These are phyloP conservation scores for Tetradesmus lagerheimii DNA, from an alignment of 139 green algal genomes.

Conservation along the genomic window DNA sequence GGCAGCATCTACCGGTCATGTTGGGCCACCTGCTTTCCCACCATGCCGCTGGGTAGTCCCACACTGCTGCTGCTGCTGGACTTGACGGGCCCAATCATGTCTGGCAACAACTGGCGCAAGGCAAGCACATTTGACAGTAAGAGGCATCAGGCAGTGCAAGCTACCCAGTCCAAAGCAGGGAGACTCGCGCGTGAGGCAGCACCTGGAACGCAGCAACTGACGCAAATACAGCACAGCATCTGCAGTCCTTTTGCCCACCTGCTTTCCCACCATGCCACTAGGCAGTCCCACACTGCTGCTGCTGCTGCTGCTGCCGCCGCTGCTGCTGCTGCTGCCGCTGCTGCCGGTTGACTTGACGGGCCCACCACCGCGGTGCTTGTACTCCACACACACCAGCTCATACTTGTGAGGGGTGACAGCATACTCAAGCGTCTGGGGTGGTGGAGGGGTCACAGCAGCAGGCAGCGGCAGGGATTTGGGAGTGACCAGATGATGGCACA, in stretches of 20 bases:
- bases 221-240: neutral
- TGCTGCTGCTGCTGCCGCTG: neutral
- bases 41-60: slow-evolving; percentile 6
- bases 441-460: neutral
- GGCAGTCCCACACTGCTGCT: neutral
- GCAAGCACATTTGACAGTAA: no score
- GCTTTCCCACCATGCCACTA: slow-evolving; percentile 19
- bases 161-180: no score
- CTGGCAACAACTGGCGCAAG: no score
- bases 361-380: neutral
- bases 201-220: no score
- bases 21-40: slow-evolving; percentile 16
- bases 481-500: no score
- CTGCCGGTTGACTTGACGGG: neutral
- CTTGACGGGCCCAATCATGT: no score
- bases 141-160: no score
- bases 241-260: neutral
- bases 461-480: neutral
- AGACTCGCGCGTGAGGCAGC: no score
- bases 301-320: no score
- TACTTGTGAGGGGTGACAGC: slow-evolving; percentile 24
- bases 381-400: slow-evolving; percentile 23
- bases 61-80: neutral
- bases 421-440: slow-evolving; percentile 15
- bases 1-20: neutral